Evolutionary conservation across 2,329 filamentous ascomycete species (phyloP).

Genomic region (Fusarium pseudoanthophilum): DNA sequence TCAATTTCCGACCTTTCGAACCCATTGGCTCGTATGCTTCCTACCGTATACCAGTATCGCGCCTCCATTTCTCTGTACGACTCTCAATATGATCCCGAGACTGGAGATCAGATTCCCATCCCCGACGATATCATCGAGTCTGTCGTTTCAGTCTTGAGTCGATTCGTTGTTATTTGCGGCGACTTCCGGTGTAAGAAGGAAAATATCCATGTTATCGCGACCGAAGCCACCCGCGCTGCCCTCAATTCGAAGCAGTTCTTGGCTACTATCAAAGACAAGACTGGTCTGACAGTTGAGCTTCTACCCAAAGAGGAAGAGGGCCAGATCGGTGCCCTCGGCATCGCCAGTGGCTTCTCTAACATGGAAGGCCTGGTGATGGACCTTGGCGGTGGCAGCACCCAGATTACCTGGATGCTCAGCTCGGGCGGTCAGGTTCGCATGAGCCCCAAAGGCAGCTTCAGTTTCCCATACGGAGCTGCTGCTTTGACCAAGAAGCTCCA

Average conservation of each 20-base stretch:
- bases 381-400: conserved; percentile 75
- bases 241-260: conserved; percentile 46
- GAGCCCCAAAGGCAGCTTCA: conserved; percentile 67
- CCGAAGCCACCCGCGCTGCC: conserved; percentile 48
- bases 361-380: conserved; percentile 78
- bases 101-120: conserved; percentile 47
- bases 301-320: conserved; percentile 75
- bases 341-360: conserved; percentile 70
- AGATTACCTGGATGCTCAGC: conserved; percentile 74
- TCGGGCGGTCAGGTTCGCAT: conserved; percentile 61
- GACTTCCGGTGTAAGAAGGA: conserved; percentile 43
- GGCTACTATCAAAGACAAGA: conserved; percentile 60
- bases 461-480: conserved; percentile 76
- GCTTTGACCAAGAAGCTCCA: conserved; percentile 68
- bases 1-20: conserved; percentile 63
- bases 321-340: conserved; percentile 71
- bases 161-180: conserved; percentile 45
- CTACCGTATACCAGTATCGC: conserved; percentile 52
- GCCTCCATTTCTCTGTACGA: conserved; percentile 49
- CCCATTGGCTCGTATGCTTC: conserved; percentile 69
- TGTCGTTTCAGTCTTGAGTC: conserved; percentile 43
- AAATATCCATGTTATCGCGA: conserved; percentile 47
- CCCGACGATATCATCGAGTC: conserved; percentile 43
- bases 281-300: conserved; percentile 69
- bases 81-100: conserved; percentile 47